phyloP scores from a whole-genome alignment of 1,284 basidiomycete genomes.

The Pterula multifida region DNA sequence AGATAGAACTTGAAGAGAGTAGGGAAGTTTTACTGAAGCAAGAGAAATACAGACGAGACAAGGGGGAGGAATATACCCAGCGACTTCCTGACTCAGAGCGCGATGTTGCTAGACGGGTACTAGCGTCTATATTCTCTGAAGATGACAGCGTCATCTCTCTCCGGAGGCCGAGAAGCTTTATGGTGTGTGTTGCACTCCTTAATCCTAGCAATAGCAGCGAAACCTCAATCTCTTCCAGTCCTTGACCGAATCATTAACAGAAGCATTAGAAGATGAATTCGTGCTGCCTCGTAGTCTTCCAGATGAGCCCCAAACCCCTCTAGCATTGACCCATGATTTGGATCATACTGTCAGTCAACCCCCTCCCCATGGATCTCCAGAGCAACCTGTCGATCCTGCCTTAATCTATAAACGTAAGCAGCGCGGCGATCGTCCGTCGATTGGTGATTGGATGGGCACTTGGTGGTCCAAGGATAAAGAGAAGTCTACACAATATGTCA shows the following conservation, averaged over 20 bases:
- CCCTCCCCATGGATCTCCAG: slow-evolving; percentile 5
- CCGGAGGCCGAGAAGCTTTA: slow-evolving; percentile 40
- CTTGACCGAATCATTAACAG: slow-evolving; percentile 53
- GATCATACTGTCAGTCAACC: not conserved
- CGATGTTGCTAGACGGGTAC: slow-evolving; percentile 49
- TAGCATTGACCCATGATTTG: not conserved
- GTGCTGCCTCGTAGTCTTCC: slow-evolving; percentile 24
- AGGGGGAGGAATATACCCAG: slow-evolving; percentile 39
- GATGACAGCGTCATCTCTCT: slow-evolving; percentile 38
- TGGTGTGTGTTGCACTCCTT: slow-evolving; percentile 26
- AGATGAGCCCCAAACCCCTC: slow-evolving; percentile 11
- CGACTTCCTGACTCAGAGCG: slow-evolving; percentile 49
- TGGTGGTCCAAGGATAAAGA: slow-evolving; percentile 33
- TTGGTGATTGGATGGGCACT: slow-evolving; percentile 61
- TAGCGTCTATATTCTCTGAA: slow-evolving; percentile 56
- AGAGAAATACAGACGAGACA: slow-evolving; percentile 33
- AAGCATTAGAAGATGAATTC: slow-evolving; percentile 58
- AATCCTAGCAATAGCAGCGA: slow-evolving; percentile 7
- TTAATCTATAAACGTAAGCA: slow-evolving; percentile 14
- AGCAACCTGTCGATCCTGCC: slow-evolving; percentile 11
- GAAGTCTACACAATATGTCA: not conserved
- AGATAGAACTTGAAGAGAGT: slow-evolving; percentile 51
- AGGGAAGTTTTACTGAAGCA: slow-evolving; percentile 41
- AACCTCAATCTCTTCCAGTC: slow-evolving; percentile 33
- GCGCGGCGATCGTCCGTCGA: slow-evolving; percentile 24